Conservation (phyloP, 352 stramenopile species). For the Phytophthora litchii region DNA sequence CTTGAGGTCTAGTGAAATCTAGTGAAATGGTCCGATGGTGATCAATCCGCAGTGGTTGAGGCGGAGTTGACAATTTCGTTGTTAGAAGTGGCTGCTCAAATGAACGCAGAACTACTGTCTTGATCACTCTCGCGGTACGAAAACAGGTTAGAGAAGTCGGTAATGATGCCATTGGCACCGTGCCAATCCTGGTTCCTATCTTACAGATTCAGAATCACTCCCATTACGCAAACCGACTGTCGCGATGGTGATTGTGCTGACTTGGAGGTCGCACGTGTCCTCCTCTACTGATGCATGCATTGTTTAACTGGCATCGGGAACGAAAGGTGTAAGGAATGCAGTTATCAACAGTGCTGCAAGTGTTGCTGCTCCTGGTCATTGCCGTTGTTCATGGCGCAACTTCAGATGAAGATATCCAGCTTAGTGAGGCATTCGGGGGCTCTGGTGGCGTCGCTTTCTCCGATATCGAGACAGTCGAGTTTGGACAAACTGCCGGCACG, state of each 20-base stretch:
- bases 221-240: constrained; percentile 17
- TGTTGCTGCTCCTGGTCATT: constrained; percentile 23
- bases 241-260: no score
- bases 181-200: constrained; percentile 33
- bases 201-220: constrained; percentile 15
- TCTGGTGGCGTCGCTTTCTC: constrained; percentile 35
- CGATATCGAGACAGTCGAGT: constrained; percentile 26
- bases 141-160: no score
- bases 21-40: constrained; percentile 1
- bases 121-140: constrained; percentile 11
- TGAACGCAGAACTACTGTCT: no score
- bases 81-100: no score
- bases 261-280: background rate
- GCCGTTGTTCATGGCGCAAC: constrained; percentile 8
- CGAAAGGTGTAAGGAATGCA: constrained; percentile 2
- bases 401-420: constrained; percentile 37
- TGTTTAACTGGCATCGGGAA: constrained; percentile 4
- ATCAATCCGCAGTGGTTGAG: constrained; percentile 15
- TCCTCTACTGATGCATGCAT: background rate
- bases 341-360: constrained; percentile 7
- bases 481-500: constrained; percentile 24
- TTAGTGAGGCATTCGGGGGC: constrained; percentile 32
- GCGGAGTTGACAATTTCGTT: no score
- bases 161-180: no score
- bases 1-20: constrained; percentile 5